Percentiles rank a stretch among this genome's conserved stretches.
Evolutionary conservation across 352 stramenopile genomes (phyloP).

Genomic region (Globisporangium viniferum): DNA sequence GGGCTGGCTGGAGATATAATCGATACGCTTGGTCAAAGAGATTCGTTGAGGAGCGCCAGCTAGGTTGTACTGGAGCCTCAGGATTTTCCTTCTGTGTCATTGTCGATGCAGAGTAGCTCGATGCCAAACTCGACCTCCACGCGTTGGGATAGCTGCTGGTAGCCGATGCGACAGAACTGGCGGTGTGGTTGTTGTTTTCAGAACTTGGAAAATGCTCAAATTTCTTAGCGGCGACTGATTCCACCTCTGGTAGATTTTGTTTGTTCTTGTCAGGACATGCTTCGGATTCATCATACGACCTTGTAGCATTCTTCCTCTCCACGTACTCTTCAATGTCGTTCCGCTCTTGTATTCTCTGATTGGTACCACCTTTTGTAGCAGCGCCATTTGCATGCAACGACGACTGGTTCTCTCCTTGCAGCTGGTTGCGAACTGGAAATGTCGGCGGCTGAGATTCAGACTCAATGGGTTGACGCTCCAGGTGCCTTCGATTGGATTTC

Average conservation of each 20-base stretch:
- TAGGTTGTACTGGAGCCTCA: neutral
- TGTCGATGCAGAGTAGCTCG: neutral
- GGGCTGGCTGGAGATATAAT: neutral
- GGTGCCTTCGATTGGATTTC: conserved; percentile 14
- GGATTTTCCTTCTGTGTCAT: neutral
- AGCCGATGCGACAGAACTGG: neutral
- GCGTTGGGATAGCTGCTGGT: neutral
- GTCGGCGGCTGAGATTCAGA: neutral
- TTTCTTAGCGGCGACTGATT: neutral
- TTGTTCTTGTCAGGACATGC: neutral
- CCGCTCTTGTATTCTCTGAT: neutral
- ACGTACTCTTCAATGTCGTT: neutral
- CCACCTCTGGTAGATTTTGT: neutral
- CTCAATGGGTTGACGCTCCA: neutral
- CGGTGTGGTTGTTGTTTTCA: neutral
- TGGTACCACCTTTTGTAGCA: neutral
- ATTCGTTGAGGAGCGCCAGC: neutral
- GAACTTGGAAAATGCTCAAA: neutral
- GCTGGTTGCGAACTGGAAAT: neutral
- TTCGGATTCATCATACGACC: neutral
- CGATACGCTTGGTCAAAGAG: neutral
- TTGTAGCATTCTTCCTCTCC: neutral
- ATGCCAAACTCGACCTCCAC: neutral
- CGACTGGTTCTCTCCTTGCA: neutral
- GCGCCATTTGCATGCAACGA: neutral